These are phyloP conservation scores for Persicaria tinctoria DNA, from an alignment of 148 eudicot species.

Conservation along the genomic window DNA sequence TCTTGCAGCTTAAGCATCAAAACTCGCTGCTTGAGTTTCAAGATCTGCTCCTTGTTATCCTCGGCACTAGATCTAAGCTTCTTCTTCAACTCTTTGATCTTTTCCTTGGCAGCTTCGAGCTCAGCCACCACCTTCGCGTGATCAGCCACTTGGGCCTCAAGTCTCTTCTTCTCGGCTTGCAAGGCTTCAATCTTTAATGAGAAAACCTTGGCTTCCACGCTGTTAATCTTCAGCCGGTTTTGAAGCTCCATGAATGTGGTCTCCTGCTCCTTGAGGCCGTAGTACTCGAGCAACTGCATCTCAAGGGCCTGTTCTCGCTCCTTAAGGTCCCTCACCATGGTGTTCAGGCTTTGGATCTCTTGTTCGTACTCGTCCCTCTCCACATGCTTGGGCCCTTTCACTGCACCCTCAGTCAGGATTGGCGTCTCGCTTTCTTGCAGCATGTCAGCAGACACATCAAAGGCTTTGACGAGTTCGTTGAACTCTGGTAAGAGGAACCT, in stretches of 20 bases:
- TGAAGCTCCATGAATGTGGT: conserved; percentile 59
- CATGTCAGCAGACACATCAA: conserved; percentile 20
- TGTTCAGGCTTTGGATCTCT: conserved; percentile 49
- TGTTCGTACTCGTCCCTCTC: conserved; percentile 38
- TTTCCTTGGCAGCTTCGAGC: conserved; percentile 66
- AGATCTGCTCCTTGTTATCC: conserved; percentile 52
- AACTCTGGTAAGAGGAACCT: conserved; percentile 58
- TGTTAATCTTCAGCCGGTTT: conserved; percentile 55
- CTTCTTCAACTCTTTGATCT: conserved; percentile 56
- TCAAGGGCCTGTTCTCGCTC: conserved; percentile 66
- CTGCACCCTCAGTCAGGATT: conserved; percentile 13
- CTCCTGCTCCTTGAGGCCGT: conserved; percentile 88
- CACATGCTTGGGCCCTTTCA: conserved; percentile 15
- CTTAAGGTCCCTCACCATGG: conserved; percentile 41
- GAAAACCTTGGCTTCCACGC: conserved; percentile 61
- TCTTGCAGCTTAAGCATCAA: conserved; percentile 29
- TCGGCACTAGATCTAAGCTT: conserved; percentile 57
- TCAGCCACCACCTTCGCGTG: conserved; percentile 52
- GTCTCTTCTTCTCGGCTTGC: conserved; percentile 53
- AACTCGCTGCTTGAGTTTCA: conserved; percentile 57
- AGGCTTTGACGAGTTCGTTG: conserved; percentile 40
- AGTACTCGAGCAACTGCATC: conserved; percentile 69
- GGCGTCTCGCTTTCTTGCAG: conserved; percentile 20
- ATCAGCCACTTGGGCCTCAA: conserved; percentile 57
- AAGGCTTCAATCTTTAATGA: conserved; percentile 59